These are phyloP conservation scores for Acorus gramineus DNA, from an alignment of 106 monocot species.

Conservation along the genomic window DNA sequence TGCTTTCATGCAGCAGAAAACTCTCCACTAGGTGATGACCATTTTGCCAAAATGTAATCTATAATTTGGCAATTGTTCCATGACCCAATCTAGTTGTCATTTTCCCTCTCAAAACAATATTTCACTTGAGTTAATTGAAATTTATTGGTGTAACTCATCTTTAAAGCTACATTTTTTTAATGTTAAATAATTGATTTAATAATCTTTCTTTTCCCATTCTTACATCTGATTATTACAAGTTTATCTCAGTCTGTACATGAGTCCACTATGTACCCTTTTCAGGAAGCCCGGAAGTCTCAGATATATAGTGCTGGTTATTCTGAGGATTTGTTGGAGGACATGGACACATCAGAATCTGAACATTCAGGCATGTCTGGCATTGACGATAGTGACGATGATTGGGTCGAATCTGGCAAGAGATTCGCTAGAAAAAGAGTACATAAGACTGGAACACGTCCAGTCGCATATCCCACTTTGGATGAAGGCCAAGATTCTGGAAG, in stretches of 20 bases:
- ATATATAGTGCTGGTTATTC: slow-evolving; percentile 4
- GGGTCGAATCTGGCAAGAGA: slow-evolving; percentile 34
- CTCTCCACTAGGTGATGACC: too few relatives aligned
- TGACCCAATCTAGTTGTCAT: too few relatives aligned
- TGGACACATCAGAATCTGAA: slow-evolving; percentile 75
- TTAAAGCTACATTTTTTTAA: too few relatives aligned
- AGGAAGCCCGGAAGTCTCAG: slow-evolving; percentile 13
- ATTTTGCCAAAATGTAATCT: too few relatives aligned
- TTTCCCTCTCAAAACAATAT: background rate
- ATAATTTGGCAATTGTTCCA: too few relatives aligned
- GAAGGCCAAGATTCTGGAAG: background rate
- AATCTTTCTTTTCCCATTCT: too few relatives aligned
- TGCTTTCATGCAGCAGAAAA: too few relatives aligned
- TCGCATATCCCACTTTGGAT: slow-evolving; percentile 2
- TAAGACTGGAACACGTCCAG: background rate
- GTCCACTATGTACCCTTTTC: background rate
- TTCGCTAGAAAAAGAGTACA: slow-evolving; percentile 11
- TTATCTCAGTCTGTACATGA: too few relatives aligned
- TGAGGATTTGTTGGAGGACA: slow-evolving; percentile 37
- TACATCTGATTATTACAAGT: too few relatives aligned
- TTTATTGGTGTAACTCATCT: too few relatives aligned
- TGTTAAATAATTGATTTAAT: too few relatives aligned
- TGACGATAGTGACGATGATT: slow-evolving; percentile 41
- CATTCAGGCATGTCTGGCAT: slow-evolving; percentile 16
- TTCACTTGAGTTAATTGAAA: background rate